Base-by-base conservation (phyloP, 2,329 filamentous ascomycete genomes). In the Colletotrichum trifolii region DNA sequence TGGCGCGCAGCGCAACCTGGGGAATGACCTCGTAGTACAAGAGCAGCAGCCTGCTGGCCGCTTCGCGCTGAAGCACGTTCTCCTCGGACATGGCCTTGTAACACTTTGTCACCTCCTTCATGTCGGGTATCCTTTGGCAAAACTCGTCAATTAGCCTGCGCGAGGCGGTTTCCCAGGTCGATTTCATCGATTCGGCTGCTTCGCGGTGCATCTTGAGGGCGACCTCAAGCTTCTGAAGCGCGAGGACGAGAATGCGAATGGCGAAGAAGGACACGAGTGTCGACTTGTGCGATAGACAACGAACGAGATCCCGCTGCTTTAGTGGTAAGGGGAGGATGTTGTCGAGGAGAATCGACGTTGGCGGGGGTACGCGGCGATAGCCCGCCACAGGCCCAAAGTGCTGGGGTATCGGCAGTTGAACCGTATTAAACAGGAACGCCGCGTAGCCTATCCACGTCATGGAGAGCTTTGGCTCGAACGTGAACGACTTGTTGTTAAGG, bases 401-500 rank as follows among this genome's bases (percentile, higher is more conserved):
- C 34, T 81, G 74, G 2, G 94, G 94, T 2, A 97, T 82, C 1
- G 90, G 88, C 40, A 96, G 81, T 62, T 90, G 86, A 49, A 97
- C 88, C 1, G 90, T 88, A 66, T 91, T 91, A 76, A 96, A 97
- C 6, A 99, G 79, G 67, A 98, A 93, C 0, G 94, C 89, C 0
- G 94, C 93, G 74, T 96, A 97, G 46, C 95, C 94, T 70, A 98
- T 92, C 96, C 96, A 99, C 0, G 94, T 96, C 48, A 94, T 90
- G 3, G 94, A 96, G 6, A 96, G 84, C 73, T 97, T 98, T 0
- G 96, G 94, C 46, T 98, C 94, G 68, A 97, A 93, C 0, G 90
- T 88, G 72, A 98, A 96, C 58, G 90, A 87, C 66, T 87, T 89
- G 73, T 93, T 94, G 73, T 87, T 89, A 47, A 89, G 83, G 73